Evolutionary conservation across 108 stramenopile genomes (phyloP), one percentile per base, ranked within the genome.

Genomic region (Cyclotella baltica): DNA sequence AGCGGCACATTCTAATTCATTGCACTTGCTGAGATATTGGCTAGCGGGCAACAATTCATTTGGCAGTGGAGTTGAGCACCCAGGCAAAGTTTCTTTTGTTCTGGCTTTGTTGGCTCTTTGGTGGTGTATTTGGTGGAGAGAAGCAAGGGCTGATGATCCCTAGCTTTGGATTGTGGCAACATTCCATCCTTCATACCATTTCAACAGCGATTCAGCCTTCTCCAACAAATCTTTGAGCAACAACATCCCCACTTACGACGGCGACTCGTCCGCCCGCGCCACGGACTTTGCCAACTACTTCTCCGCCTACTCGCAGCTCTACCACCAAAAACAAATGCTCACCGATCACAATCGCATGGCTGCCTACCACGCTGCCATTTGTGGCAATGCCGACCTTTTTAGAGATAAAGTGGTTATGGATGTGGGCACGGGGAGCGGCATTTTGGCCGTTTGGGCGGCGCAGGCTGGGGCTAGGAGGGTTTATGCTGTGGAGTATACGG

Each of bases 291-390:
- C 97, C 70, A 96, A 98, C 70, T 97, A 98, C 78, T 98, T 79
- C 96, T 96, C 78, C 85, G 90, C 67, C 48, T 99, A 99, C 73
- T 91, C 97, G 28, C 97, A 95, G 72, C 76, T 99, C 20, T 99
- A 98, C 74, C 98, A 99, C 78, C 98, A 99, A 76, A 99, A 98
- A 83, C 97, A 97, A 78, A 98, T 98, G 99, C 85, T 99, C 27
- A 96, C 96, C 33, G 99, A 99, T 78, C 96, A 97, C 76, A 93
- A 95, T 74, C 93, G 99, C 33, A 98, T 99, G 99, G 95, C 95
- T 10, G 97, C 98, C 27, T 99, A 99, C 80, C 97, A 98, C 68
- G 74, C 93, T 10, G 98, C 98, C 28, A 98, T 99, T 76, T 80
- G 97, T 62, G 95, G 96, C 16, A 99, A 99, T 81, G 28, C 86